These are phyloP conservation scores for Myriosclerotinia scirpicola DNA, from an alignment of 2,329 filamentous ascomycete species.

Conservation along the genomic window DNA sequence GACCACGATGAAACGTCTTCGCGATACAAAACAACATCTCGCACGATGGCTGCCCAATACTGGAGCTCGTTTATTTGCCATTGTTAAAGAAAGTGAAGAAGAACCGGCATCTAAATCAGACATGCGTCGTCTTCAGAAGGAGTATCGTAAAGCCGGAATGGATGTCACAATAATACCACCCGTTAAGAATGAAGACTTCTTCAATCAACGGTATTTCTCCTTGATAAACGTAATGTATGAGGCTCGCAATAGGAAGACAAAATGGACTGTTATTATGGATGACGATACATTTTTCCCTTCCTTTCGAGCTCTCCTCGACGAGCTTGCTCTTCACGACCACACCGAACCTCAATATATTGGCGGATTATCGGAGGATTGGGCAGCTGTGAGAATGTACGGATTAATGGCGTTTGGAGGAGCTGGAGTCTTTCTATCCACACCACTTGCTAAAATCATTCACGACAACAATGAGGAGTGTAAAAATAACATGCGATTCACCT, in stretches of 20 bases:
- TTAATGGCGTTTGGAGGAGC: conserved; percentile 40
- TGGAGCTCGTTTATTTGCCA: conserved; percentile 35
- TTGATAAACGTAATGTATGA: conserved; percentile 45
- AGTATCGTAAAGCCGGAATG: conserved; percentile 35
- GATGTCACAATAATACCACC: conserved; percentile 36
- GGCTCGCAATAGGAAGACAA: conserved; percentile 43
- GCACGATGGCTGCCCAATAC: conserved; percentile 39
- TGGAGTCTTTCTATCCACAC: conserved; percentile 36
- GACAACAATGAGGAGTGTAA: conserved; percentile 36
- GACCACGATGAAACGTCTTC: conserved; percentile 38
- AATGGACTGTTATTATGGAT: conserved; percentile 38
- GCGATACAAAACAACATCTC: conserved; percentile 38
- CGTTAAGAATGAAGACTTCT: conserved; percentile 31
- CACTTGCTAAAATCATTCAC: conserved; percentile 34
- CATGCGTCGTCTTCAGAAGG: conserved; percentile 35
- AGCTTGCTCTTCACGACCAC: conserved; percentile 40
- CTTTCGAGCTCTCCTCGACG: conserved; percentile 34
- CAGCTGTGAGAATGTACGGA: conserved; percentile 39
- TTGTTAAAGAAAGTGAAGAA: conserved; percentile 39
- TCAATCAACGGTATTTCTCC: conserved; percentile 47
- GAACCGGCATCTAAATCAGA: conserved; percentile 31
- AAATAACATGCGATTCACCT: conserved; percentile 34
- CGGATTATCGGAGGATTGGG: conserved; percentile 39
- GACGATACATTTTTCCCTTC: conserved; percentile 42
- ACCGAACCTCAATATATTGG: conserved; percentile 37